Evolutionary conservation across 164 flowering plant species (phyloP), one percentile per base, ranked within the genome.

Genomic region (Piper longum): DNA sequence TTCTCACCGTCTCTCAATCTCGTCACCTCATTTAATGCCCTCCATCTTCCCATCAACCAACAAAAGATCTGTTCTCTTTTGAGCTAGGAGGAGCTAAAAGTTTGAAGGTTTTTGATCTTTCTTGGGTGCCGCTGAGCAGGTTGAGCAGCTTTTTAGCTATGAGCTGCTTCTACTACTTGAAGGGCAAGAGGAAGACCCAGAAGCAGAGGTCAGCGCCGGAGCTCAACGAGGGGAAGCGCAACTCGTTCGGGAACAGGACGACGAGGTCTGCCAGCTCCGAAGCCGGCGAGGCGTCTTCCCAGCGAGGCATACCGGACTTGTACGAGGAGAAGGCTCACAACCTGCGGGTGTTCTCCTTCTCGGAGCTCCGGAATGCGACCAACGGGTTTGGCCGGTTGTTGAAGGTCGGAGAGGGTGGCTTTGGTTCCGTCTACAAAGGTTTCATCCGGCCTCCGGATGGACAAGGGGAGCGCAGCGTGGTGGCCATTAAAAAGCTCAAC

Each of bases 331-430:
- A 77, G 58, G 87, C 77, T 19, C 84, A 77, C 17, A 78, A 79
- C 48, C 67, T 84, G 78, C 64, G 89, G 42, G 85, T 81, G 12
- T 88, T 88, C 64, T 62, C 82, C 0, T 77, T 70, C 62, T 58
- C 74, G 0, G 91, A 88, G 79, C 86, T 85, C 7, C 70, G 69
- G 52, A 66, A 71, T 4, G 95, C 95, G 4, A 85, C 95, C 2
- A 69, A 74, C 60, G 71, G 74, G 62, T 88, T 89, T 69, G 81
- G 61, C 59, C 74, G 85, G 70, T 44, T 77, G 65, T 75, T 81
- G 16, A 84, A 83, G 82, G 80, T 89, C 60, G 90, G 96, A 16
- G 91, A 85, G 76, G 96, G 90, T 11, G 92, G 92, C 54, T 89
- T 89, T 70, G 92, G 96, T 60, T 48, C 76, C 67, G 90, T 86